phyloP scores from a whole-genome alignment of 139 green algal species.

The Pleodorina starrii region DNA sequence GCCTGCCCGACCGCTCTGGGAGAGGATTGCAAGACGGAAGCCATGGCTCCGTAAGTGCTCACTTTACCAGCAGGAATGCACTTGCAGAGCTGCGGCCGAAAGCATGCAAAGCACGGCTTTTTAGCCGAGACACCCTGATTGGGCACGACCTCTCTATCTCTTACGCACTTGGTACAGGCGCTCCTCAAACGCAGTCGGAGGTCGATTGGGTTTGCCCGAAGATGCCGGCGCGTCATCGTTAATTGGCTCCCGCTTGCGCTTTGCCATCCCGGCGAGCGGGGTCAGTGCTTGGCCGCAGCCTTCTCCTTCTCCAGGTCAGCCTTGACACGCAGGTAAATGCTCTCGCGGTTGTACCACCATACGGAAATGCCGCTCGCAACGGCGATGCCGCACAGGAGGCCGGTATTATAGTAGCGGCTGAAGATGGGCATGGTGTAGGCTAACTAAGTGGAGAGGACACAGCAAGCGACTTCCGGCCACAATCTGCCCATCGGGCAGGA shows the following conservation, averaged over 20 bases:
- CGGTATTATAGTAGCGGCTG: constrained; percentile 51
- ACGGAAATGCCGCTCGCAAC: constrained; percentile 42
- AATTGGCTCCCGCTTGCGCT: not conserved
- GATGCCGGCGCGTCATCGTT: too few species aligned
- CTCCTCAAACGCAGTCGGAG: constrained; percentile 71
- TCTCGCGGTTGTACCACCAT: constrained; percentile 59
- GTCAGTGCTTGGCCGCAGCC: constrained; percentile 39
- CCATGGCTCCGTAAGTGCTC: constrained; percentile 80
- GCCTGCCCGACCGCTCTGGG: constrained; percentile 83
- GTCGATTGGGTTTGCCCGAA: constrained; percentile 35
- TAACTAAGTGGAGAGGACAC: too few species aligned
- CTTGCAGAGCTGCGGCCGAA: constrained; percentile 66
- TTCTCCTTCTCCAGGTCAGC: constrained; percentile 47
- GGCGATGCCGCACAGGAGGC: constrained; percentile 48
- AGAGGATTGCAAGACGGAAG: constrained; percentile 66
- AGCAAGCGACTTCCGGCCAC: too few species aligned
- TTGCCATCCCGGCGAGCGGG: not conserved
- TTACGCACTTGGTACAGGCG: constrained; percentile 66
- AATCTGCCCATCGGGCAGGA: too few species aligned
- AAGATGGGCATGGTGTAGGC: constrained; percentile 58
- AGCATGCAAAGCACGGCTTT: not conserved
- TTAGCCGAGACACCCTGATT: not conserved
- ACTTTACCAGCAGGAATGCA: constrained; percentile 80
- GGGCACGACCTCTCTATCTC: not conserved
- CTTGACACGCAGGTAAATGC: constrained; percentile 60